phyloP scores from a whole-genome alignment of 495 filamentous ascomycete genomes.

The Neurospora africana region DNA sequence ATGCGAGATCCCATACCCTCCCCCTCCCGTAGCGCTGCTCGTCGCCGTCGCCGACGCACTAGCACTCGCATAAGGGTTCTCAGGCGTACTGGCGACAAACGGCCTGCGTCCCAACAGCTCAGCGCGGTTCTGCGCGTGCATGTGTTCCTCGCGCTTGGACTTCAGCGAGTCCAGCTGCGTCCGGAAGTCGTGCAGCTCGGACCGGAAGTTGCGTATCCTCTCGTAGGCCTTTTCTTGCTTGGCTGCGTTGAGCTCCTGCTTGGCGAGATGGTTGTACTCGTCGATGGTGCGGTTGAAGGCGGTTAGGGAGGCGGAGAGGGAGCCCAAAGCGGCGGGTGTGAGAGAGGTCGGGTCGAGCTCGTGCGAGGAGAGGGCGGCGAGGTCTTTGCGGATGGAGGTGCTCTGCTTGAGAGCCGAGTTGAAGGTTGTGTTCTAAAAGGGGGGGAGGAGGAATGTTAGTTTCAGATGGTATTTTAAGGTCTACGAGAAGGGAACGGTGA shows the following conservation, averaged over 20 bases:
- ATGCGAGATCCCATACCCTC: conserved; percentile 20
- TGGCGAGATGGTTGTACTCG: conserved; percentile 77
- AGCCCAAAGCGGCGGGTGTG: conserved; percentile 31
- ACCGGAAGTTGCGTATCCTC: conserved; percentile 73
- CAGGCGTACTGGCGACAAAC: conserved; percentile 76
- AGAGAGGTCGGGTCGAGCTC: conserved; percentile 42
- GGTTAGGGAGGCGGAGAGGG: conserved; percentile 67
- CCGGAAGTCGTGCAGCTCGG: conserved; percentile 69
- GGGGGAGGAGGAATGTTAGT: not conserved
- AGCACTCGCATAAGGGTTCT: conserved; percentile 68
- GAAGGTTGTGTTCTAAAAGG: conserved; percentile 70
- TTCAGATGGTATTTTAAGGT: not conserved
- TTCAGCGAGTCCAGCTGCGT: conserved; percentile 68
- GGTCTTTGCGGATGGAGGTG: conserved; percentile 74
- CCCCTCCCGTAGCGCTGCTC: conserved; percentile 5
- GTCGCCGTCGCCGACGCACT: conserved; percentile 37
- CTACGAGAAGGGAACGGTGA: not conserved
- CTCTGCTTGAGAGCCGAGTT: conserved; percentile 93
- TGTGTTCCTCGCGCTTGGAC: conserved; percentile 60
- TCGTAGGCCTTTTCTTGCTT: conserved; percentile 89
- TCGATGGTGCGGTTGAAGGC: conserved; percentile 86
- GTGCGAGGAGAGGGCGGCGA: conserved; percentile 59
- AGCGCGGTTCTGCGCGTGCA: conserved; percentile 59
- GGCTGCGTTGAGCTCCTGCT: conserved; percentile 71
- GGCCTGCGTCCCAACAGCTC: conserved; percentile 89